Percentiles rank a stretch among this genome's conserved stretches.
Evolutionary conservation across 2,329 filamentous ascomycete genomes (phyloP).

Genomic region (Neospermospora avenae): DNA sequence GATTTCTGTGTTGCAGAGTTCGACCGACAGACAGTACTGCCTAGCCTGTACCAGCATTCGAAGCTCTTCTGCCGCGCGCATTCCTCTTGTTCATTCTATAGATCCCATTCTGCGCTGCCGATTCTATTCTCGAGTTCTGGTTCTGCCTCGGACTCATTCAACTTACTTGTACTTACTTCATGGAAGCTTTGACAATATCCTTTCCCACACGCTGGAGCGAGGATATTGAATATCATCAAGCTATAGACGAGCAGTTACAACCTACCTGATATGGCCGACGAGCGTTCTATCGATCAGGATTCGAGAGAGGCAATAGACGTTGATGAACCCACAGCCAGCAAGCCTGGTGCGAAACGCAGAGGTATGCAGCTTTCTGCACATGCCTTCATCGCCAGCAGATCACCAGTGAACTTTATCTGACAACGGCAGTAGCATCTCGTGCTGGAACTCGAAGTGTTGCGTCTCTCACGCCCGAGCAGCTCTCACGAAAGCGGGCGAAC

Average conservation of each 20-base stretch:
- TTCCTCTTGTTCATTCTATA: not conserved
- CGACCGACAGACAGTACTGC: not conserved
- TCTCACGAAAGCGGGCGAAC: conserved; percentile 86
- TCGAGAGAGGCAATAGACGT: too few species aligned
- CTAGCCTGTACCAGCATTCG: not conserved
- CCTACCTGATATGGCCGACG: conserved; percentile 17
- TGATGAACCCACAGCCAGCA: too few species aligned
- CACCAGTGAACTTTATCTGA: conserved; percentile 13
- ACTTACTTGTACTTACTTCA: not conserved
- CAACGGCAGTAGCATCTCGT: conserved; percentile 29
- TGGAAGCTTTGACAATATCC: not conserved
- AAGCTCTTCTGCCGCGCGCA: not conserved
- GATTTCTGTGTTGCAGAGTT: not conserved
- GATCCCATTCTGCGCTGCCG: not conserved
- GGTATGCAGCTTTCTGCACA: too few species aligned
- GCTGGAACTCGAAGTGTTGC: conserved; percentile 73
- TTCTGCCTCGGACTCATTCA: not conserved
- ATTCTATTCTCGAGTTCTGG: not conserved
- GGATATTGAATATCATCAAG: not conserved
- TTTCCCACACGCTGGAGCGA: not conserved
- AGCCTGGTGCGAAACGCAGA: too few species aligned
- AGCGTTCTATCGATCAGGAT: not conserved
- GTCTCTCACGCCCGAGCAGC: conserved; percentile 80
- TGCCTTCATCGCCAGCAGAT: too few species aligned
- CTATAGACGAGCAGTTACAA: not conserved